phyloP scores from a whole-genome alignment of 768 basidiomycete genomes.

The Xerocomellus dryophilus region DNA sequence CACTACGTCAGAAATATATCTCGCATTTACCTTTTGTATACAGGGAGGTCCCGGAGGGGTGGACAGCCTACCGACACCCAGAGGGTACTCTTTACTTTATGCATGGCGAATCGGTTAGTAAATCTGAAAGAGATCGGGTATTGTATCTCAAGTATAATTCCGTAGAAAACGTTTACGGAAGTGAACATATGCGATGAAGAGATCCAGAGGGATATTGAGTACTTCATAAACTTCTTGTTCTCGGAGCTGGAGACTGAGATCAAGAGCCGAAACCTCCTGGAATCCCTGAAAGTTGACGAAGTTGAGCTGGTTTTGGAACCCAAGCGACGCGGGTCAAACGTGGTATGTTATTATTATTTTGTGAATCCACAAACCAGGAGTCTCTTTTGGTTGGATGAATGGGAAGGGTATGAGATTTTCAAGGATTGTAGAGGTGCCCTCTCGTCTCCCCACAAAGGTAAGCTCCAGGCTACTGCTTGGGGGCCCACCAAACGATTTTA shows the following conservation, averaged over 20 bases:
- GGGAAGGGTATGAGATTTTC: conserved; percentile 34
- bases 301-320: conserved; percentile 49
- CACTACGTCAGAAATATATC: not conserved
- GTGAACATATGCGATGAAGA: conserved; percentile 45
- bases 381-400: conserved; percentile 56
- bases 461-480: not conserved
- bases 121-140: not conserved
- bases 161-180: conserved; percentile 56
- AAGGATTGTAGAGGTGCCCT: conserved; percentile 19
- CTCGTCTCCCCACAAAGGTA: conserved; percentile 27
- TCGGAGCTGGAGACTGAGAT: conserved; percentile 20
- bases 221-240: conserved; percentile 27
- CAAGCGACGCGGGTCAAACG: conserved; percentile 11
- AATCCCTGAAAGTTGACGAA: conserved; percentile 27
- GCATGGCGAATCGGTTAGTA: conserved; percentile 43
- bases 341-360: conserved; percentile 47
- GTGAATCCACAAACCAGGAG: conserved; percentile 44
- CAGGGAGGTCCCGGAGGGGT: conserved; percentile 33
- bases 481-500: not conserved
- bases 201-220: conserved; percentile 34
- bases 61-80: conserved; percentile 51
- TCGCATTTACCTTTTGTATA: not conserved
- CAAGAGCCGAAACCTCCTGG: conserved; percentile 10
- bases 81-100: conserved; percentile 63
- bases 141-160: conserved; percentile 1